These are phyloP conservation scores for Phoenix dactylifera DNA, from an alignment of 176 grass and related monocot genomes.

Conservation along the genomic window DNA sequence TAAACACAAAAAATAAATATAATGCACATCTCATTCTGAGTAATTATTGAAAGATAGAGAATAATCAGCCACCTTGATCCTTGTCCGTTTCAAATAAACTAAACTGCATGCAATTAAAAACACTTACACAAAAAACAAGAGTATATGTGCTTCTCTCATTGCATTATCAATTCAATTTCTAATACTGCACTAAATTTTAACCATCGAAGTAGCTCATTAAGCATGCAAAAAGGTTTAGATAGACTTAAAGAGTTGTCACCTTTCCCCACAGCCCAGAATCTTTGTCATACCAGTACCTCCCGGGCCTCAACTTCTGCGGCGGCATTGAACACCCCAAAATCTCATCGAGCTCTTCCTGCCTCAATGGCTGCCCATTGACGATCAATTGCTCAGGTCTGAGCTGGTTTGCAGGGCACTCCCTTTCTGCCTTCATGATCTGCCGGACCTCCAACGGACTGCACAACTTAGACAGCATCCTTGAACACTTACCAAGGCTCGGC, in stretches of 20 bases:
- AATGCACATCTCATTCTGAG: no score
- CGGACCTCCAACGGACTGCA: constrained; percentile 18
- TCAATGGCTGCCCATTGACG: constrained; percentile 12
- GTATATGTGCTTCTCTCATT: no score
- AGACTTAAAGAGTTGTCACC: neutral
- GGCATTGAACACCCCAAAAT: constrained; percentile 16
- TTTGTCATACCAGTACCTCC: constrained; percentile 27
- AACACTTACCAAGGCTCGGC: constrained; percentile 16
- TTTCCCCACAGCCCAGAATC: constrained; percentile 30
- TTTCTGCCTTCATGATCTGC: constrained; percentile 27
- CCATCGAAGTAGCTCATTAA: no score
- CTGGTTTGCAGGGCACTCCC: constrained; percentile 26
- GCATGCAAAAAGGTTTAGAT: neutral
- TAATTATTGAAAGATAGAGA: no score
- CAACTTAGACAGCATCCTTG: constrained; percentile 17
- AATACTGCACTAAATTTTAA: no score
- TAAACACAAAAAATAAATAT: no score
- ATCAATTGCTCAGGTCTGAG: constrained; percentile 16
- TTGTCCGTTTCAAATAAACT: no score
- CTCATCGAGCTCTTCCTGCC: constrained; percentile 26
- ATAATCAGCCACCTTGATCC: no score
- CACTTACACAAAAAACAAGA: no score
- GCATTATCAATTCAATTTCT: no score
- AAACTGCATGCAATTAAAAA: no score
- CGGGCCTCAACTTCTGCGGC: constrained; percentile 22